These are phyloP conservation scores for Irpex rosettiformis DNA, from an alignment of 1,284 basidiomycete genomes.

Conservation along the genomic window DNA sequence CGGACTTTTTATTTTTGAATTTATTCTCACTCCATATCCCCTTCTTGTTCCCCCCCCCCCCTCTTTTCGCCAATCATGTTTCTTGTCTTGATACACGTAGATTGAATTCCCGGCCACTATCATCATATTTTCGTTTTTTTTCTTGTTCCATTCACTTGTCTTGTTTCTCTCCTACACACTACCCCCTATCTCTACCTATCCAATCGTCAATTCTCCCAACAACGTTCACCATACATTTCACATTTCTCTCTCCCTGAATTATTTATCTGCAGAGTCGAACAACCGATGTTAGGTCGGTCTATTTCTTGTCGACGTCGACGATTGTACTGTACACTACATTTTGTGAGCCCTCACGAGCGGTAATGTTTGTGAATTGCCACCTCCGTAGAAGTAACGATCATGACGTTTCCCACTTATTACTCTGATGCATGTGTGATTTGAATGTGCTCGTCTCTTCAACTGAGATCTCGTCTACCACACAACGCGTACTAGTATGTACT, in stretches of 20 bases:
- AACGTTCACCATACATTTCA: not conserved
- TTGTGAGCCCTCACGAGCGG: not conserved
- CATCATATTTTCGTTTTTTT: not conserved
- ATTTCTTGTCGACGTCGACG: not conserved
- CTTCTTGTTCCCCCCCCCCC: too few relatives aligned
- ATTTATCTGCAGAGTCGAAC: not conserved
- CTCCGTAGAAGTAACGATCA: not conserved
- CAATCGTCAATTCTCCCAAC: not conserved
- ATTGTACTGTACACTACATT: not conserved
- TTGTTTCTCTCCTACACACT: not conserved
- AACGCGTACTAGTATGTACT: too few relatives aligned
- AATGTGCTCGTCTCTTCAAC: too few relatives aligned
- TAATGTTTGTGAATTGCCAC: not conserved
- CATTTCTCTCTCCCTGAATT: not conserved
- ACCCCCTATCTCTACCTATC: not conserved
- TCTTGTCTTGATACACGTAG: conserved; percentile 2
- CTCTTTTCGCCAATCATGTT: not conserved
- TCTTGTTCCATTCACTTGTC: not conserved
- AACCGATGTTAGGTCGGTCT: conserved; percentile 1
- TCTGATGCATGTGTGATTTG: not conserved
- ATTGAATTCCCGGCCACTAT: not conserved
- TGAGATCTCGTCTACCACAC: too few relatives aligned
- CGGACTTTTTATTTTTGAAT: conserved; percentile 4
- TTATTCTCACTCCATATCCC: not conserved
- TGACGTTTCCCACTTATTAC: not conserved